These are phyloP conservation scores for Exobasidium rhododendri DNA, from an alignment of 1,284 basidiomycete species.

Conservation along the genomic window DNA sequence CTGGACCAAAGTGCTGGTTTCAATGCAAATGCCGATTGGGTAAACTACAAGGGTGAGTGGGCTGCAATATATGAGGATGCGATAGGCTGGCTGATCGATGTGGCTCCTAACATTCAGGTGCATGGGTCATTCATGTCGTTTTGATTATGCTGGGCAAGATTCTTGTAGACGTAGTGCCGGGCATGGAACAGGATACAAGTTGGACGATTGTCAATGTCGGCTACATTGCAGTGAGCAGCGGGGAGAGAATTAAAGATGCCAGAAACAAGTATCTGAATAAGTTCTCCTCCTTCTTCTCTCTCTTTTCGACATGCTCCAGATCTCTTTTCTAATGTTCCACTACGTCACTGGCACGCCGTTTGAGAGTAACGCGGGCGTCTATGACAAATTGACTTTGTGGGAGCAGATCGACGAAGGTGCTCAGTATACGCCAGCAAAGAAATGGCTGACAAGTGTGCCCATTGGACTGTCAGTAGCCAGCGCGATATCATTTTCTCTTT, in stretches of 20 bases:
- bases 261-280: constrained; percentile 2
- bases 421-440: constrained; percentile 96
- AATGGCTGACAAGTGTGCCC: constrained; percentile 90
- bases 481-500: no score
- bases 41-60: constrained; percentile 83
- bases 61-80: background rate
- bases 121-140: constrained; percentile 95
- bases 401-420: constrained; percentile 99
- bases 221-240: constrained; percentile 83
- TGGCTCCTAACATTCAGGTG: constrained; percentile 51
- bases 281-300: background rate
- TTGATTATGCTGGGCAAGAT: constrained; percentile 87
- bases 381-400: constrained; percentile 96
- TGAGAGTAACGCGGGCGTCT: constrained; percentile 80
- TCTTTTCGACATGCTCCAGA: constrained; percentile 58
- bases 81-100: background rate
- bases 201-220: constrained; percentile 93
- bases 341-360: constrained; percentile 97
- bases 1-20: constrained; percentile 56
- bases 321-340: constrained; percentile 98
- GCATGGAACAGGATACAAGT: constrained; percentile 86
- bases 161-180: constrained; percentile 86
- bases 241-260: background rate
- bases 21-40: constrained; percentile 96
- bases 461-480: constrained; percentile 82